phyloP scores from a whole-genome alignment of 331 rosid genomes.

The Erythrophleum ivorense region DNA sequence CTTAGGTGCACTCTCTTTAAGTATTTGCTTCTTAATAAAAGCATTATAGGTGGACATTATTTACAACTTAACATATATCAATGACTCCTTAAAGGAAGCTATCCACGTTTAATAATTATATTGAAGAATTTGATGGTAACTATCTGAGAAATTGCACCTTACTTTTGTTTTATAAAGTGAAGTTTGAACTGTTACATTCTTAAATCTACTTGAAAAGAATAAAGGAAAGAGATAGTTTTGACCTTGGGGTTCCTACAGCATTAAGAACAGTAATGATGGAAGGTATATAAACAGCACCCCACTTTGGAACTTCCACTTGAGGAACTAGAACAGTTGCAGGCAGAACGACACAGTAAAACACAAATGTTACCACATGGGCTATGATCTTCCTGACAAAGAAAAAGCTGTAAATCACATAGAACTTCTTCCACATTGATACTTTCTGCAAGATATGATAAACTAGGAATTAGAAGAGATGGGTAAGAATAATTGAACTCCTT shows the following conservation, averaged over 20 bases:
- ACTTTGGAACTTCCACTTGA: slow-evolving; percentile 80
- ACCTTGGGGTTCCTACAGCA: slow-evolving; percentile 96
- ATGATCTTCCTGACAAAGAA: slow-evolving; percentile 88
- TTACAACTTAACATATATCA: background rate
- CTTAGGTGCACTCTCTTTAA: background rate
- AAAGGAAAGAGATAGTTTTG: background rate
- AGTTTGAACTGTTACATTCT: background rate
- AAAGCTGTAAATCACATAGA: slow-evolving; percentile 86
- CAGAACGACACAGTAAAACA: slow-evolving; percentile 78
- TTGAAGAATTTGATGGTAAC: background rate
- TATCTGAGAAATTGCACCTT: background rate
- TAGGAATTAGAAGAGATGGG: slow-evolving; percentile 37
- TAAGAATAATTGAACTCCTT: background rate
- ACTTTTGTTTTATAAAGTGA: background rate
- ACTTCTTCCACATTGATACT: slow-evolving; percentile 82
- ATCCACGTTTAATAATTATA: background rate
- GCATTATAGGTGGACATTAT: background rate
- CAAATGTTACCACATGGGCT: slow-evolving; percentile 83
- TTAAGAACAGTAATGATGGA: slow-evolving; percentile 81
- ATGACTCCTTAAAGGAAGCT: background rate
- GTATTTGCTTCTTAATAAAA: background rate
- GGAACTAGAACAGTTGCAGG: slow-evolving; percentile 91
- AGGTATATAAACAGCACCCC: slow-evolving; percentile 96
- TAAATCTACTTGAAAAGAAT: background rate
- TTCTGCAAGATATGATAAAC: slow-evolving; percentile 63